Percentiles rank a stretch among this genome's conserved stretches.
phyloP scores from a whole-genome alignment of 495 filamentous ascomycete genomes.

The Hypoxylon fragiforme region DNA sequence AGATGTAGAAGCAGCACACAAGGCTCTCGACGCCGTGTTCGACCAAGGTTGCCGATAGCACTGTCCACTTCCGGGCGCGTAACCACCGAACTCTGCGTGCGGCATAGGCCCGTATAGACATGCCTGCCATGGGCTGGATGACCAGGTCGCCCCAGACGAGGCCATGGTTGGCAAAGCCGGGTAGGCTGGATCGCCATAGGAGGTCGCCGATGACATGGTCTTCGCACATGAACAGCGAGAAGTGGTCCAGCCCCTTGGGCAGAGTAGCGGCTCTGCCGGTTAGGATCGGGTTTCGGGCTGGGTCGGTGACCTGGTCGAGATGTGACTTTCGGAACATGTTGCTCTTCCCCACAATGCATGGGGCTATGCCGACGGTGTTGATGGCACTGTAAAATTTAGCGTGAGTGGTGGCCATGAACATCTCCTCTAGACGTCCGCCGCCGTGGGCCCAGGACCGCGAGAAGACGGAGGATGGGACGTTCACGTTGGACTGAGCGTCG shows the following conservation, averaged over 20 bases:
- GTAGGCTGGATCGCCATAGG: conserved; percentile 69
- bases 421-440: conserved; percentile 89
- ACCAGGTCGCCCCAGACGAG: conserved; percentile 84
- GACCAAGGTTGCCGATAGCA: conserved; percentile 84
- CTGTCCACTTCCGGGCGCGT: conserved; percentile 92
- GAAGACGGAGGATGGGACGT: conserved; percentile 32
- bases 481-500: conserved; percentile 17
- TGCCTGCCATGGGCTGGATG: conserved; percentile 83
- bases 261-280: conserved; percentile 49
- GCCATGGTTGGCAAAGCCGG: conserved; percentile 74
- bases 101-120: conserved; percentile 78
- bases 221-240: conserved; percentile 95
- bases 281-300: conserved; percentile 48
- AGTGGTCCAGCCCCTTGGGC: conserved; percentile 80
- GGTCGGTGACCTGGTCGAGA: conserved; percentile 75
- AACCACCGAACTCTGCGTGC: conserved; percentile 88
- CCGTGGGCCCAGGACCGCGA: conserved; percentile 45
- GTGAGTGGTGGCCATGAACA: conserved; percentile 91
- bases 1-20: conserved; percentile 76
- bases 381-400: conserved; percentile 99
- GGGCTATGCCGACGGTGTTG: conserved; percentile 87
- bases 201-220: conserved; percentile 95
- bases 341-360: conserved; percentile 94
- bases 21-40: conserved; percentile 94
- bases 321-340: conserved; percentile 98